These are phyloP conservation scores for Wickerhamiella musiphila DNA, from an alignment of 805 yeast species.

Conservation along the genomic window DNA sequence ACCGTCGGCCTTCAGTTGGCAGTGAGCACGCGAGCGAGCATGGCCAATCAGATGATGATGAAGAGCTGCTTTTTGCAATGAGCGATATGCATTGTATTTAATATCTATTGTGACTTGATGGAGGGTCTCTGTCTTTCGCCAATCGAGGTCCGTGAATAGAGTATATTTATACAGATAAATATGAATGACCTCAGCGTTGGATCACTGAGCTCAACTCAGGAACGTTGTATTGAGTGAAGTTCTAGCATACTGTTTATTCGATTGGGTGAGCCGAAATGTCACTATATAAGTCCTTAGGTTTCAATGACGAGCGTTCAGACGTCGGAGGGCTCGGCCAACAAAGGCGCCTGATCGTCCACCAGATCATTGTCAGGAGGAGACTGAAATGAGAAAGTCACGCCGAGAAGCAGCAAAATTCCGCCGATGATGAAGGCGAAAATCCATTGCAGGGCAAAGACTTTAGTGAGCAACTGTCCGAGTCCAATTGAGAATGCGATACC, in stretches of 20 bases:
- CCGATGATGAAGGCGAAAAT: constrained; percentile 58
- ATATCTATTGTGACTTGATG: not conserved
- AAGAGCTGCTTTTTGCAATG: constrained; percentile 15
- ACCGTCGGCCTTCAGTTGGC: not conserved
- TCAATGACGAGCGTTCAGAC: too few relatives aligned
- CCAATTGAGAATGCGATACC: constrained; percentile 49
- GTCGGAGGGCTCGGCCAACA: constrained; percentile 7
- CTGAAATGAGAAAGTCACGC: constrained; percentile 27
- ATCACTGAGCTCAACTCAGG: too few relatives aligned
- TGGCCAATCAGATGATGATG: constrained; percentile 9
- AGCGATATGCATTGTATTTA: constrained; percentile 13
- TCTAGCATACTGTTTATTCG: too few relatives aligned
- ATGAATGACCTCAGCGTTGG: not conserved
- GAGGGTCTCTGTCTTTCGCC: not conserved
- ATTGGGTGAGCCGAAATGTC: too few relatives aligned
- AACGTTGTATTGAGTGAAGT: too few relatives aligned
- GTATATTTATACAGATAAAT: not conserved
- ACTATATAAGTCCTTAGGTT: too few relatives aligned
- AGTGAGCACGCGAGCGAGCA: constrained; percentile 2
- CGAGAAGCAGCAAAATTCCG: constrained; percentile 34
- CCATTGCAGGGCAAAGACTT: constrained; percentile 70
- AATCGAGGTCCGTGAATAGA: not conserved
- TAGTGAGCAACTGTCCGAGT: constrained; percentile 50
- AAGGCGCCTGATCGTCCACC: constrained; percentile 11
- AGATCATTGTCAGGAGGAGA: constrained; percentile 6